Evolutionary conservation across 2,329 filamentous ascomycete genomes (phyloP).

Genomic region (Cyphellophora attinorum): DNA sequence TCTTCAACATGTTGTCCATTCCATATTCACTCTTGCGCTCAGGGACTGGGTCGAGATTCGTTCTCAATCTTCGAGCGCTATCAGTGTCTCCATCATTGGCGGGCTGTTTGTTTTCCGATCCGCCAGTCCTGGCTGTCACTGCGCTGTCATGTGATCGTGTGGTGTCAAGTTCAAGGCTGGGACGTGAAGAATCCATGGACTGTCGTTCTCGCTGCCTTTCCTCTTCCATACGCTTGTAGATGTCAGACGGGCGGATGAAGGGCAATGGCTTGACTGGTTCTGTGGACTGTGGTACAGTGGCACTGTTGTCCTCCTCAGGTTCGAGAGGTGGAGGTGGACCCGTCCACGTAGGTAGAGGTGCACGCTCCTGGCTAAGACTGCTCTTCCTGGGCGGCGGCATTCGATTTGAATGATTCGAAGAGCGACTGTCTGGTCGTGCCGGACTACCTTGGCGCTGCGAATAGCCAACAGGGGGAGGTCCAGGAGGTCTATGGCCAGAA

Average conservation of each 20-base stretch:
- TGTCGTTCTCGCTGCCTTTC: slow-evolving; percentile 49
- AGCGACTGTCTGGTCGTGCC: slow-evolving; percentile 16
- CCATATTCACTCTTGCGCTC: slow-evolving; percentile 53
- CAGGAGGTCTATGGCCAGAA: slow-evolving; percentile 12
- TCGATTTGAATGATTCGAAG: slow-evolving; percentile 15
- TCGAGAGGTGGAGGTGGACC: slow-evolving; percentile 5
- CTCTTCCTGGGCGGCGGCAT: slow-evolving; percentile 53
- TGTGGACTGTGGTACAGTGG: slow-evolving; percentile 6
- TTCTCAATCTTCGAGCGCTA: slow-evolving; percentile 27
- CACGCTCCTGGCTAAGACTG: slow-evolving; percentile 47
- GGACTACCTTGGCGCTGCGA: slow-evolving; percentile 13
- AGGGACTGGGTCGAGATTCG: slow-evolving; percentile 43
- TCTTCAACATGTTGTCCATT: slow-evolving; percentile 32
- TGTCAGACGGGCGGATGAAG: slow-evolving; percentile 65
- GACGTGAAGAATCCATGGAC: slow-evolving; percentile 48
- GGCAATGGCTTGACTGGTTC: slow-evolving; percentile 44
- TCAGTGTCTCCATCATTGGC: slow-evolving; percentile 24
- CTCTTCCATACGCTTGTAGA: slow-evolving; percentile 63
- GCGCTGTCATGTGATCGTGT: slow-evolving; percentile 6
- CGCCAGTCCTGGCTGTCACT: slow-evolving; percentile 18
- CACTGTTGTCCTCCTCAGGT: slow-evolving; percentile 5
- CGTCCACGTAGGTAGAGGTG: no score
- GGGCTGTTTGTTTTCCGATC: slow-evolving; percentile 14
- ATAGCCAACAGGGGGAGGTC: slow-evolving; percentile 18
- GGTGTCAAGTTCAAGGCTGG: slow-evolving; percentile 41